Evolutionary conservation across 1,284 basidiomycete species (phyloP).

Genomic region (Rhizoctonia solani): DNA sequence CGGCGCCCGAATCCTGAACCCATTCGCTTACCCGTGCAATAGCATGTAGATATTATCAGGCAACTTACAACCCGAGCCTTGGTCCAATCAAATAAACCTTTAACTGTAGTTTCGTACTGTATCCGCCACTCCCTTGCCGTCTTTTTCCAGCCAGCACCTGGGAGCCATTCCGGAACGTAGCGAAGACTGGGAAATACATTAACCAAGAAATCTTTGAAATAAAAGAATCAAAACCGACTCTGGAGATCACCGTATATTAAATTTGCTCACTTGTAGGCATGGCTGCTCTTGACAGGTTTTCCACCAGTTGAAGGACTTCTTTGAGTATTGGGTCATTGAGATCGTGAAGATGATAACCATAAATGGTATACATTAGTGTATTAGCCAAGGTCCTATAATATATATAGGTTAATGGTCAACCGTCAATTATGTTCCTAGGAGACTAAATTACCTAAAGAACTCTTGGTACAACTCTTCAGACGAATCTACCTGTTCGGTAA

Average conservation of each 20-base stretch:
- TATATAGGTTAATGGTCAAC: not conserved
- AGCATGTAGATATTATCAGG: no score
- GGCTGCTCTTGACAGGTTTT: not conserved
- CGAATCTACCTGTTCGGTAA: not conserved
- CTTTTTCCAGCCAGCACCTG: slow-evolving; percentile 6
- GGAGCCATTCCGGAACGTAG: slow-evolving; percentile 17
- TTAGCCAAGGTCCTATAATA: not conserved
- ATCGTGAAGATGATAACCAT: not conserved
- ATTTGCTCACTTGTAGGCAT: not conserved
- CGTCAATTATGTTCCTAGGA: not conserved
- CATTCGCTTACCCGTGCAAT: not conserved
- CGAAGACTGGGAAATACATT: slow-evolving; percentile 15
- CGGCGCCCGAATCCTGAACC: not conserved
- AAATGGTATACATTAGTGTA: slow-evolving; percentile 12
- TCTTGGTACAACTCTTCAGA: slow-evolving; percentile 9
- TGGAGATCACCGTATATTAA: not conserved
- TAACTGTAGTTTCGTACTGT: not conserved
- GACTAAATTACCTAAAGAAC: not conserved
- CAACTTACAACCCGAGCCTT: not conserved
- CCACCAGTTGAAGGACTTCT: not conserved
- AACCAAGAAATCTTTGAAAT: slow-evolving; percentile 2
- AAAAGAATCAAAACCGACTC: not conserved
- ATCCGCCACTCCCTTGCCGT: slow-evolving; percentile 11
- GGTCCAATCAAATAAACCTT: not conserved
- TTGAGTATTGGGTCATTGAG: not conserved